phyloP scores from a whole-genome alignment of 169 alveolate species.

The Plasmodium cynomolgi region DNA sequence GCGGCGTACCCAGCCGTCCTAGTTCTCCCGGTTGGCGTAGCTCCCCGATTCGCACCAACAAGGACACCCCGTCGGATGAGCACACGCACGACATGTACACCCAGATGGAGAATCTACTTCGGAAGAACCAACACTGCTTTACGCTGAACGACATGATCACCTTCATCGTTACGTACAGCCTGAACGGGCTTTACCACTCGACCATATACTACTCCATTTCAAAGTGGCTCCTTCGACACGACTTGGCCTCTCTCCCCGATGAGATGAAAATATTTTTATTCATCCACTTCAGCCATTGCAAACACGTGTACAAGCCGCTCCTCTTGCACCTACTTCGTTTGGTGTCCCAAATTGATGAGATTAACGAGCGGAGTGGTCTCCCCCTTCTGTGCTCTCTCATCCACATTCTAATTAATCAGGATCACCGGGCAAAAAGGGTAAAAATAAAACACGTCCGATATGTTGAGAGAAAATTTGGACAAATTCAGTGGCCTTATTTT shows the following conservation, averaged over 20 bases:
- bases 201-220: constrained; percentile 26
- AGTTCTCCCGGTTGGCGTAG: background rate
- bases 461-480: constrained; percentile 1
- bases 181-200: constrained; percentile 21
- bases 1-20: background rate
- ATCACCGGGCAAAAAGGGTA: background rate
- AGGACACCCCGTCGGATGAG: background rate
- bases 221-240: constrained; percentile 4
- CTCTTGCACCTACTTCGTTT: background rate
- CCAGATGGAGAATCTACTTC: constrained; percentile 18
- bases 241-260: background rate
- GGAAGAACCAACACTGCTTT: background rate
- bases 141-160: constrained; percentile 8
- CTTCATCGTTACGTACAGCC: constrained; percentile 23
- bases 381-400: constrained; percentile 13
- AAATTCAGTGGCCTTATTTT: constrained; percentile 10
- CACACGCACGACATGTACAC: constrained; percentile 1
- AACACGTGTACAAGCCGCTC: constrained; percentile 10
- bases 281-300: constrained; percentile 14
- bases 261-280: constrained; percentile 1
- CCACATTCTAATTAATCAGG: background rate
- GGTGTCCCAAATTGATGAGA: background rate
- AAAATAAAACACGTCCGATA: background rate
- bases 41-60: background rate
- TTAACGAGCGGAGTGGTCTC: background rate